These are phyloP conservation scores for Penicillium sp. DNA, from an alignment of 2,329 filamentous ascomycete species.

Conservation along the genomic window DNA sequence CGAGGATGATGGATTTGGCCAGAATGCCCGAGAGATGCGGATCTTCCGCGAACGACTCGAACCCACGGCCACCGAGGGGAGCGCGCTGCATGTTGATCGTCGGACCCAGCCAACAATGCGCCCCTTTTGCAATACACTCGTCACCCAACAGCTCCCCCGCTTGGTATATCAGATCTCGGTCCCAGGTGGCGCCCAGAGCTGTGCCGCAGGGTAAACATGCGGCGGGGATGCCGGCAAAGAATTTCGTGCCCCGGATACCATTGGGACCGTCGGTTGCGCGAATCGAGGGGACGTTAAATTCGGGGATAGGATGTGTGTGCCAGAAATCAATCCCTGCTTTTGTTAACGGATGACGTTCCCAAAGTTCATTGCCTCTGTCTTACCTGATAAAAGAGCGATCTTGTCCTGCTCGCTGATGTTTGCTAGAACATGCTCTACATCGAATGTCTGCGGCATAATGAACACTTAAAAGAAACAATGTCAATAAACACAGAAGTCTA, in stretches of 20 bases:
- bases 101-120: conserved; percentile 58
- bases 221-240: conserved; percentile 61
- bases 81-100: conserved; percentile 63
- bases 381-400: conserved; percentile 22
- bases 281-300: conserved; percentile 61
- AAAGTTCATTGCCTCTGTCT: not conserved
- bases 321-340: conserved; percentile 63
- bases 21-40: conserved; percentile 21
- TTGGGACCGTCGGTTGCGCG: conserved; percentile 68
- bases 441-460: conserved; percentile 14
- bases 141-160: conserved; percentile 64
- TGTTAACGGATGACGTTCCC: not conserved
- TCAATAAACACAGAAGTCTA: not conserved
- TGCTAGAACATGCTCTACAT: conserved; percentile 19
- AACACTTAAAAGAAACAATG: not conserved
- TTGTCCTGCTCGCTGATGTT: conserved; percentile 19
- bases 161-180: conserved; percentile 52
- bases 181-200: conserved; percentile 57
- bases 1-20: conserved; percentile 49
- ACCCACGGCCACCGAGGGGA: conserved; percentile 36
- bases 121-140: conserved; percentile 60
- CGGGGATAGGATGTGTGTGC: conserved; percentile 61
- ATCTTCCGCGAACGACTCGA: conserved; percentile 28
- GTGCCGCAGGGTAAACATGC: conserved; percentile 63
- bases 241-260: conserved; percentile 64